Percentiles rank a stretch among this genome's conserved stretches.
Conservation (phyloP, 345 rosid species). For the Sisymbrium irio region DNA sequence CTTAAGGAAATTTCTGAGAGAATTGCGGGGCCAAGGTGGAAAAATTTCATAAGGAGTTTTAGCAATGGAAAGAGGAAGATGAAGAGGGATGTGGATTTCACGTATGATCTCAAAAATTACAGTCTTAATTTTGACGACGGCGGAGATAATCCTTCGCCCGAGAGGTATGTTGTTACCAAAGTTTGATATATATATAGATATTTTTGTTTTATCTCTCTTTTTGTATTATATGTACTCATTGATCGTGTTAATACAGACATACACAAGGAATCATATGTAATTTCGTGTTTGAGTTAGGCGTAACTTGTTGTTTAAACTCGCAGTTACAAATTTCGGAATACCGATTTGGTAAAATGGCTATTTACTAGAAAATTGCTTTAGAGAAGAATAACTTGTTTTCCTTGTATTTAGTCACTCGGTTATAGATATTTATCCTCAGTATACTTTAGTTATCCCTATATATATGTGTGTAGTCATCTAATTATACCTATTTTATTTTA, state of each 20-base stretch:
- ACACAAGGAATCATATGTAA: not conserved
- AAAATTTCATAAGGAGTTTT: conserved; percentile 53
- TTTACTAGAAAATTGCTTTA: not conserved
- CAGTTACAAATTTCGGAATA: not conserved
- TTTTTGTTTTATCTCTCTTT: not conserved
- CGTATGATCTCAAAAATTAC: conserved; percentile 62
- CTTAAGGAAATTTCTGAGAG: conserved; percentile 47
- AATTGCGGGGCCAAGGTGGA: conserved; percentile 62
- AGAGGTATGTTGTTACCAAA: conserved; percentile 34
- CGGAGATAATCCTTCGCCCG: conserved; percentile 34
- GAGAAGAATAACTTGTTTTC: not conserved
- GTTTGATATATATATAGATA: not conserved
- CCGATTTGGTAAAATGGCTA: not conserved
- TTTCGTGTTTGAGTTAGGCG: not conserved
- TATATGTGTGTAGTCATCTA: too few relatives aligned
- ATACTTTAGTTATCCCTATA: too few relatives aligned
- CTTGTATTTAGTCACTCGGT: too few relatives aligned
- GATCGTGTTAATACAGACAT: conserved; percentile 9
- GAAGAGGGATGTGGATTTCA: conserved; percentile 41
- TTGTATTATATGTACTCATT: not conserved
- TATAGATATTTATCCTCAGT: too few relatives aligned
- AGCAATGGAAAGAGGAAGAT: conserved; percentile 30
- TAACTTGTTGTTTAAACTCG: not conserved
- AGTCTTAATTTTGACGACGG: conserved; percentile 77
- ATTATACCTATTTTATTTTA: too few relatives aligned